A percentile compares a stretch with the other conserved stretches of the same genome.
Conservation (phyloP, 495 filamentous ascomycete genomes). For the Halenospora varia region DNA sequence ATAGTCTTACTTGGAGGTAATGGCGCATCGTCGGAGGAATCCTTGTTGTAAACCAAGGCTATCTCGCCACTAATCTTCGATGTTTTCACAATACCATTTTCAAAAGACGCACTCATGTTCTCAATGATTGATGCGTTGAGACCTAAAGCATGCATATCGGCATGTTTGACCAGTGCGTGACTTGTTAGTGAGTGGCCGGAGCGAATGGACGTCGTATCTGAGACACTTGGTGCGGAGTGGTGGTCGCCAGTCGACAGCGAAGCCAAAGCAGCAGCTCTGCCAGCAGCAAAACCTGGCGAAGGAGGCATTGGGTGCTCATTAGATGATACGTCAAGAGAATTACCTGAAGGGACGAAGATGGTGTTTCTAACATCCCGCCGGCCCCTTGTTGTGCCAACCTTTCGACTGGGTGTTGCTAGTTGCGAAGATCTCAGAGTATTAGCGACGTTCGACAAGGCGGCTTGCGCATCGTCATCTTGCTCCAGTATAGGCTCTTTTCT, state of each 20-base stretch:
- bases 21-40: conserved; percentile 39
- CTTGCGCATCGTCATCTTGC: conserved; percentile 83
- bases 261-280: conserved; percentile 34
- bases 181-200: conserved; percentile 76
- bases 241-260: conserved; percentile 49
- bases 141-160: conserved; percentile 76
- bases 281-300: conserved; percentile 40
- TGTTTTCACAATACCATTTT: conserved; percentile 64
- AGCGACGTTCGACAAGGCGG: conserved; percentile 87
- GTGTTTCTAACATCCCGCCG: conserved; percentile 89
- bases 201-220: conserved; percentile 87
- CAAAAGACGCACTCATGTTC: conserved; percentile 80
- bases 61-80: conserved; percentile 85
- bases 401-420: conserved; percentile 56
- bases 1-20: conserved; percentile 28
- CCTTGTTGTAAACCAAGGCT: conserved; percentile 76
- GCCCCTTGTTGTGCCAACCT: conserved; percentile 75
- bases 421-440: conserved; percentile 62
- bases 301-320: conserved; percentile 40
- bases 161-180: conserved; percentile 60
- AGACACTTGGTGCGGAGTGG: conserved; percentile 38
- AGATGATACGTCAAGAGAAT: conserved; percentile 21
- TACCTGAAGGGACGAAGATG: conserved; percentile 61
- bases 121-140: conserved; percentile 91
- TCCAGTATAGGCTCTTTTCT: conserved; percentile 89